Base-by-base conservation (phyloP, 495 filamentous ascomycete genomes). In the Filosporella fistucella region DNA sequence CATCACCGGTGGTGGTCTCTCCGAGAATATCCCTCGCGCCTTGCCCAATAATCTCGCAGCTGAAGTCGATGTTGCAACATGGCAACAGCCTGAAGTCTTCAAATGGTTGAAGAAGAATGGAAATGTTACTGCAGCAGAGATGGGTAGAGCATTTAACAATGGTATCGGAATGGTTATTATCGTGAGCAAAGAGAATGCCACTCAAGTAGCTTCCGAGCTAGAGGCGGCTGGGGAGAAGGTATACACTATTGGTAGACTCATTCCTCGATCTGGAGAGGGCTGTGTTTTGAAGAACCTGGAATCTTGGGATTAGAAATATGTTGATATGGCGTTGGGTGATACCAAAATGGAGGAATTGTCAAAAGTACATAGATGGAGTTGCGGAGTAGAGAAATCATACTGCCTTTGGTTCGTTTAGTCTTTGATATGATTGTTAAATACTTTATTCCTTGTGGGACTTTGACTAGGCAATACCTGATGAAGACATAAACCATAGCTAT, bases 131-230 rank as follows among this genome's bases (percentile, higher is more conserved):
- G 69, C 83, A 0, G 41, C 61, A 10, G 94, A 98, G 74, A 88
- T 97, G 74, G 86, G 80, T 25, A 74, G 88, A 47, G 86, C 86
- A n/a, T 97, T 94, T 75, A 98, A 98, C 69, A 88, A 80, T 18
- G 93, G 93, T 43, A 63, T 98, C 18, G 93, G 93, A 38, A 95
- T 97, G 88, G 85, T 96, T 3, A 62, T 91, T 7, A 89, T 88
- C 7, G 89, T 95, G 0, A 72, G 70, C 16, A 64, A 68, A 52
- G 77, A 61, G 34, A 69, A 81, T 41, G 78, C 57, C 0, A 72
- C 79, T 23, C 67, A 67, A 39, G 77, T 80, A 2, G 66, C 74
- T 20, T 54, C 52, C 30, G 68, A 74, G 7, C 64, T 95, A 29
- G 64, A 75, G 60, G 66, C 61, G 16, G 68, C 74, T 23, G 93